Conservation (phyloP, 139 green algal species). For the Auxenochlorella pyrenoidosa region DNA sequence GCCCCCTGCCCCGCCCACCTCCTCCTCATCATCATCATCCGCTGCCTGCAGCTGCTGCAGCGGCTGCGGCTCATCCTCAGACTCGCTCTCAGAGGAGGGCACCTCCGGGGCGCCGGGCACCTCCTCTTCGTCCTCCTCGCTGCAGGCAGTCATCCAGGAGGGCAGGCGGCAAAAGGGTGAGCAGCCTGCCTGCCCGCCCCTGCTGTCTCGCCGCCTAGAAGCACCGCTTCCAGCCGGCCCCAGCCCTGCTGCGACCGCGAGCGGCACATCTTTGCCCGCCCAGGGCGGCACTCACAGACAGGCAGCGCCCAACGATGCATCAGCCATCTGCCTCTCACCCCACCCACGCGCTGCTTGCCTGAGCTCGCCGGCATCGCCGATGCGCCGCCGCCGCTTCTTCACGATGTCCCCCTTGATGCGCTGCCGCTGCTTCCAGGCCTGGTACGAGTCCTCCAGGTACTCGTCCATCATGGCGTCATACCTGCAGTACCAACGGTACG, state of each 20-base stretch:
- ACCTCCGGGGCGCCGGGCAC: neutral
- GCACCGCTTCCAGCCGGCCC: too few species aligned
- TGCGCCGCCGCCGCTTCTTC: constrained; percentile 66
- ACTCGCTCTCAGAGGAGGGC: constrained; percentile 11
- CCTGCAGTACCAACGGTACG: constrained; percentile 31
- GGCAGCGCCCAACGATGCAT: too few species aligned
- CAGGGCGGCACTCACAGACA: too few species aligned
- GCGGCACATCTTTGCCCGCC: too few species aligned
- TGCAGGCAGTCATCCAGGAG: neutral
- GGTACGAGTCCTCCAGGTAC: constrained; percentile 89
- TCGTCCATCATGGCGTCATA: constrained; percentile 88
- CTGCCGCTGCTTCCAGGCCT: constrained; percentile 81
- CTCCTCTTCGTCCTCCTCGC: constrained; percentile 33
- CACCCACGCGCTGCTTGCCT: constrained; percentile 21
- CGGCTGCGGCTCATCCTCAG: constrained; percentile 34
- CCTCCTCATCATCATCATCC: neutral
- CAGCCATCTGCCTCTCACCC: too few species aligned
- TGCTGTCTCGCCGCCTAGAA: too few species aligned
- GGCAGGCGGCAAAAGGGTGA: neutral
- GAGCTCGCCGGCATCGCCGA: constrained; percentile 75
- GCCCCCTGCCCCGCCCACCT: too few species aligned
- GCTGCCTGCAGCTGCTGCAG: neutral
- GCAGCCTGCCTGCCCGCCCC: neutral
- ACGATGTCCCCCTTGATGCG: constrained; percentile 44
- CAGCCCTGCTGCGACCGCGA: too few species aligned